Evolutionary conservation across 352 stramenopile genomes (phyloP), one percentile per base, ranked within the genome.

Genomic region (Globisporangium megalacanthum): DNA sequence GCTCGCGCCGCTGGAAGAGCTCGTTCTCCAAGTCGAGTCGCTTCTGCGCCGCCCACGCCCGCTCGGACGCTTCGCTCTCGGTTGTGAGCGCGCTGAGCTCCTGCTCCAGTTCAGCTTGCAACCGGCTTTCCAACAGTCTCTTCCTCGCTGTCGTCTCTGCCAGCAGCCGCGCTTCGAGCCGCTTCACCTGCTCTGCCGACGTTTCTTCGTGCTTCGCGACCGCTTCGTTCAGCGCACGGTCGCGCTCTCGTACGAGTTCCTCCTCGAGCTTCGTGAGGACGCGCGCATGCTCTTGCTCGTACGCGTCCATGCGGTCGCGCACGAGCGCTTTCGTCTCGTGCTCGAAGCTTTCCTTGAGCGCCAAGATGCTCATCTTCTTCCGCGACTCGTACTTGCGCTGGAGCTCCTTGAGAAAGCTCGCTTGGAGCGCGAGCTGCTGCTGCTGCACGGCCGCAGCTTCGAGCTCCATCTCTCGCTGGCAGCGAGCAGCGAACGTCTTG

Each of bases 371-470:
- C 66, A 86, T 65, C 33, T 79, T 72, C 53, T 85, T 83, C 54
- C 80, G 85, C 7, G 76, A 86, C 44, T 83, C 72, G 39, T 79
- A 88, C 57, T 84, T 83, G 46, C 74, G 76, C 56, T 79, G 69
- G 33, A 88, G 61, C 20, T 88, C 75, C 50, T 76, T 69, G 41
- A 88, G 49, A 33, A 81, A 78, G 10, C 52, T 13, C 0, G 31
- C 33, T 49, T 82, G 74, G 44, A 65, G 67, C 31, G 64, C 45
- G 3, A 67, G 52, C 17, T 83, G 68, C 41, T 86, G 73, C 25
- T 69, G 37, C 7, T 61, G 47, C 6, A 82, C 64, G 11, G 56
- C 57, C 0, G 46, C 54, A 4, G 57, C 69, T 22, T 70, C 76
- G 1, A 41, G 56, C 49, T 78, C 61, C 36, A 79, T 74, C 29